phyloP scores from a whole-genome alignment of 2,329 filamentous ascomycete genomes.

The Nothopassalora personata region DNA sequence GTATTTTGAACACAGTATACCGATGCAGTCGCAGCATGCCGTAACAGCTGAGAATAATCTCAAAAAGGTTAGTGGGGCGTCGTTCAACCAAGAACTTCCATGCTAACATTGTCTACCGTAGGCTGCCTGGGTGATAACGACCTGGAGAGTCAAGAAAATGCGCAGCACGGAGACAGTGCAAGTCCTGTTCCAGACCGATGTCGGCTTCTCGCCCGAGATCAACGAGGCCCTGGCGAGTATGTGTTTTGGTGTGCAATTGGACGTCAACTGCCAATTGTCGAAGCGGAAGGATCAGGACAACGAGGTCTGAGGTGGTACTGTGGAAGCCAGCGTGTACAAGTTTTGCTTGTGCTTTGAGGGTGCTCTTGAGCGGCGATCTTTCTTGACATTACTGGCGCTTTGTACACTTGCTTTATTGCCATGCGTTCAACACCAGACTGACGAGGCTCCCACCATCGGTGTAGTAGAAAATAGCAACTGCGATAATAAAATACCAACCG shows the following conservation, averaged over 20 bases:
- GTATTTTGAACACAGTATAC: too few species aligned
- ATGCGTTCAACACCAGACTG: neutral
- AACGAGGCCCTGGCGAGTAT: too few species aligned
- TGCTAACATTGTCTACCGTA: too few species aligned
- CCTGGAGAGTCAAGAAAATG: too few species aligned
- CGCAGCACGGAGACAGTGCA: too few species aligned
- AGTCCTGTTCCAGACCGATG: too few species aligned
- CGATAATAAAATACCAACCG: constrained; percentile 54
- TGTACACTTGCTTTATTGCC: neutral
- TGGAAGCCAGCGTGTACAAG: neutral
- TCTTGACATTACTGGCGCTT: neutral
- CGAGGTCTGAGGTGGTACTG: neutral
- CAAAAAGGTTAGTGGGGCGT: too few species aligned
- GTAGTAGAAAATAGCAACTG: constrained; percentile 56
- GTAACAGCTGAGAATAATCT: too few species aligned
- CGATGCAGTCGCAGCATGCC: too few species aligned
- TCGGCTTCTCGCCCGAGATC: too few species aligned
- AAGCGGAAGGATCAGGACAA: neutral
- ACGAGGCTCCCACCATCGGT: constrained; percentile 30
- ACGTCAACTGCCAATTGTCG: neutral
- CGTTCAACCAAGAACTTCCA: too few species aligned
- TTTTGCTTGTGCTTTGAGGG: neutral
- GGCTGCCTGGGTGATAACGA: too few species aligned
- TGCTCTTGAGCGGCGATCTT: neutral
- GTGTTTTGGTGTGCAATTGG: neutral